Evolutionary conservation across 2,329 filamentous ascomycete species (phyloP).

Genomic region (Calonectria pteridis): DNA sequence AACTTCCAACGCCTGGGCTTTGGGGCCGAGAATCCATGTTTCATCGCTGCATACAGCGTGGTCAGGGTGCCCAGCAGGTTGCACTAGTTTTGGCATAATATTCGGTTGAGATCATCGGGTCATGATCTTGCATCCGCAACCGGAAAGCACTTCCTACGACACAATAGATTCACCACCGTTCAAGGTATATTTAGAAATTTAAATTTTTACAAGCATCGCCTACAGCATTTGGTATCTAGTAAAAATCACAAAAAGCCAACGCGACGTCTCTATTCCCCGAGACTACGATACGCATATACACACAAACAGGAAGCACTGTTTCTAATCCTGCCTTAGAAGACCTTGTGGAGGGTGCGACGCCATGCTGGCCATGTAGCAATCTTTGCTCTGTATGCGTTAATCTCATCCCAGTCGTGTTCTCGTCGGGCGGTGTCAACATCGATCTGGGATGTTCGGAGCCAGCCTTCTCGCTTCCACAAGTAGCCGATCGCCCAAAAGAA

Average conservation of each 20-base stretch:
- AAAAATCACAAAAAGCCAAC: conserved; percentile 15
- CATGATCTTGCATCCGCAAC: neutral
- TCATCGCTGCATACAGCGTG: neutral
- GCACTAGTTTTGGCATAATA: neutral
- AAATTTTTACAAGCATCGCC: conserved; percentile 6
- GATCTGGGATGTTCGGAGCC: conserved; percentile 70
- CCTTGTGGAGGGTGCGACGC: conserved; percentile 54
- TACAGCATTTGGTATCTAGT: conserved; percentile 40
- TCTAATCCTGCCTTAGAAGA: conserved; percentile 49
- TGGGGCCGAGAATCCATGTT: neutral
- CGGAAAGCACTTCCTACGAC: neutral
- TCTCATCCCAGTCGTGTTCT: conserved; percentile 74
- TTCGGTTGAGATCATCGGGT: neutral
- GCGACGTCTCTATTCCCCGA: neutral
- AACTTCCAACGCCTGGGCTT: neutral
- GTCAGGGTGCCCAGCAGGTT: neutral
- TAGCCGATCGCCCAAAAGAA: conserved; percentile 70
- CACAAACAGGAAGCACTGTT: neutral
- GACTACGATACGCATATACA: neutral
- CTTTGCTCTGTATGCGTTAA: conserved; percentile 66
- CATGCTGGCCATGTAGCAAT: conserved; percentile 65
- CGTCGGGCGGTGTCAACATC: conserved; percentile 77
- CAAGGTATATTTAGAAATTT: neutral
- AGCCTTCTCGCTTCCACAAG: conserved; percentile 74
- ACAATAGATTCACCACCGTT: neutral